These are phyloP conservation scores for Sordaria brevicollis DNA, from an alignment of 495 filamentous ascomycete species.

Conservation along the genomic window DNA sequence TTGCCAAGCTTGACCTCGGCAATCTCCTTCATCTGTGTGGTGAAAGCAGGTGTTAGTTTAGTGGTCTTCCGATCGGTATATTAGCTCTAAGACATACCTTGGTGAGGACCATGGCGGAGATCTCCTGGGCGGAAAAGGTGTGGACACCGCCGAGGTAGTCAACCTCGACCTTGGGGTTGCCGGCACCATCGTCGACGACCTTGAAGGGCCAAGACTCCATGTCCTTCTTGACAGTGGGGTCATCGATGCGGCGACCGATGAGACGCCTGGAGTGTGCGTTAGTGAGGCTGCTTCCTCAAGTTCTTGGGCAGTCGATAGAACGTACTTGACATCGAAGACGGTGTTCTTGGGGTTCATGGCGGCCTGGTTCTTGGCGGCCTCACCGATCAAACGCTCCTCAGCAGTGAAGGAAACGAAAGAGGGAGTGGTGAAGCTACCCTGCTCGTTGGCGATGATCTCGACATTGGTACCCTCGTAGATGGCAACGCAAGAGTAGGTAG, in stretches of 20 bases:
- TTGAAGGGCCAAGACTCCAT: constrained; percentile 98
- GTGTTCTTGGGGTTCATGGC: constrained; percentile 98
- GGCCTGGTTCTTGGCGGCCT: constrained; percentile 99
- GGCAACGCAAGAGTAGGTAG: constrained; percentile 99
- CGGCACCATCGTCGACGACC: constrained; percentile 69
- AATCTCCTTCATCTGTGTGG: constrained; percentile 82
- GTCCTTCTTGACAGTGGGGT: constrained; percentile 96
- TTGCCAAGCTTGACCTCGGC: constrained; percentile 93
- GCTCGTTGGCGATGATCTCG: constrained; percentile 99
- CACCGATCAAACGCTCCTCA: constrained; percentile 95
- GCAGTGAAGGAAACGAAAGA: constrained; percentile 99
- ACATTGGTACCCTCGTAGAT: constrained; percentile 99
- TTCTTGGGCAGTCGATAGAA: not conserved
- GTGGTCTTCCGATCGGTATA: not conserved
- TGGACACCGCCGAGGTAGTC: constrained; percentile 92
- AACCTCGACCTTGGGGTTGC: constrained; percentile 87
- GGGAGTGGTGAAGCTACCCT: constrained; percentile 96
- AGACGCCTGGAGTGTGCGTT: constrained; percentile 54
- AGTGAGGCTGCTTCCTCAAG: constrained; percentile 5
- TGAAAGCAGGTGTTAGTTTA: not conserved
- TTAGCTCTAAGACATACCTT: constrained; percentile 51
- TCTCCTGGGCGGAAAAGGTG: constrained; percentile 94
- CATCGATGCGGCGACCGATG: constrained; percentile 88
- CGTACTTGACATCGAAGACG: constrained; percentile 90
- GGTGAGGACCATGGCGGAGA: constrained; percentile 89